Evolutionary conservation across 192 early-diverging fungal genomes (phyloP), one percentile per base, ranked within the genome.

Genomic region (Gaertneriomyces sp.): DNA sequence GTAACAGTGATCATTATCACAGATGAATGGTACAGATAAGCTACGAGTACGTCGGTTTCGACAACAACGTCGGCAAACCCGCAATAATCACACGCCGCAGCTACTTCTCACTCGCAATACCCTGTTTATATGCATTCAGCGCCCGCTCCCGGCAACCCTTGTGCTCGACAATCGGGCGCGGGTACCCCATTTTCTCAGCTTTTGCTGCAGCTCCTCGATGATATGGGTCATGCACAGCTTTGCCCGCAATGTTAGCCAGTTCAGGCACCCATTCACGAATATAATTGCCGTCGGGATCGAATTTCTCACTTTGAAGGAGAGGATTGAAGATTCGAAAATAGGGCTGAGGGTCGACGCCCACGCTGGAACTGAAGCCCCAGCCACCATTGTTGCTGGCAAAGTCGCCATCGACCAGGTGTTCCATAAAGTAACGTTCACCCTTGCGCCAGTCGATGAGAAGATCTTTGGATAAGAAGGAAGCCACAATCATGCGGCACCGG

Each of bases 321-420:
- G 85, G 83, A 60, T 88, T 90, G 61, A 88, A 85, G 38, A 87
- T 79, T 3, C 86, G 76, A 67, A 82, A 88, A 63, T 88, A 90
- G 0, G 87, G 89, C 63, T 87, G 86, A 7, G 82, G 60, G 58
- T 89, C 89, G 25, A 81, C 82, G 7, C 89, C 87, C 14, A 86
- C 89, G 0, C 74, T 77, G 41, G 52, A 44, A 56, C 76, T 73
- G 84, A 82, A 88, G 60, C 87, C 85, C 85, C 86, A 89, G 20
- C 83, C 81, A 6, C 87, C 87, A 61, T 90, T 90, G 68, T 88
- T 89, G n/a, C 60, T 70, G 7, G 86, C 77, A 38, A 86, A 76
- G 61, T 90, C 89, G 14, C 86, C 85, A 61, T 90, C 89, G 59
- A 90, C 77, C 46, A 88, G 66, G 56, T 84, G 49, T 41, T 71